Percentiles rank a stretch among this genome's conserved stretches.
Evolutionary conservation across 441 rosid species (phyloP).

Genomic region (Breynia disticha): DNA sequence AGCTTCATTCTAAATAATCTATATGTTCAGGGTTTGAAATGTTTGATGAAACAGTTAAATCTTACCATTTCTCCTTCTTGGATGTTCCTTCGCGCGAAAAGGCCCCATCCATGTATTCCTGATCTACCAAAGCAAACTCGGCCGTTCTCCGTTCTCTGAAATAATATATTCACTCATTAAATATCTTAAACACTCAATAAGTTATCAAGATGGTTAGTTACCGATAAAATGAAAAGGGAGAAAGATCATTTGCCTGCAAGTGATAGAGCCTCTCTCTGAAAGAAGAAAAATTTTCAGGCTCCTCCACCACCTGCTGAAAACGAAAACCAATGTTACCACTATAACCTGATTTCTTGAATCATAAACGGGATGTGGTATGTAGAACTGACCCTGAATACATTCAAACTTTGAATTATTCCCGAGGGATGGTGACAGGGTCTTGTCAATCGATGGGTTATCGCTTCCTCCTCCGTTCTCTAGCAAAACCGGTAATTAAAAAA

Average conservation of each 20-base stretch:
- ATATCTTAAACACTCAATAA: slow-evolving; percentile 14
- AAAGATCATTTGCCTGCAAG: slow-evolving; percentile 55
- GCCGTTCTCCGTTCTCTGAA: slow-evolving; percentile 84
- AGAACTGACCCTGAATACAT: slow-evolving; percentile 50
- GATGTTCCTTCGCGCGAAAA: slow-evolving; percentile 81
- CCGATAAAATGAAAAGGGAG: slow-evolving; percentile 5
- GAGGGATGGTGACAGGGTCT: slow-evolving; percentile 69
- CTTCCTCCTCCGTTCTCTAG: slow-evolving; percentile 78
- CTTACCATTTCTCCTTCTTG: slow-evolving; percentile 99
- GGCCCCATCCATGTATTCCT: slow-evolving; percentile 99
- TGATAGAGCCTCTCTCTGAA: slow-evolving; percentile 86
- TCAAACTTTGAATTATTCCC: slow-evolving; percentile 44
- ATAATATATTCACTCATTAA: slow-evolving; percentile 8
- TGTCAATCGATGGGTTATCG: slow-evolving; percentile 52
- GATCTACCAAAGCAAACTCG: slow-evolving; percentile 98
- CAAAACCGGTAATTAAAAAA: slow-evolving; percentile 11
- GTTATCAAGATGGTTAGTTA: neutral
- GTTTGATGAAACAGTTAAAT: neutral
- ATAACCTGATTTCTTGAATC: slow-evolving; percentile 9
- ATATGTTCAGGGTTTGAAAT: neutral
- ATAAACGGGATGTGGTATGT: slow-evolving; percentile 7
- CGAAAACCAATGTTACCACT: slow-evolving; percentile 9
- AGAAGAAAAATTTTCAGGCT: slow-evolving; percentile 72
- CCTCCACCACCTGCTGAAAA: slow-evolving; percentile 49
- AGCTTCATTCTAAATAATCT: too few relatives aligned